Conservation (phyloP, 371 early-diverging fungal species). For the Mortierella sp. region DNA sequence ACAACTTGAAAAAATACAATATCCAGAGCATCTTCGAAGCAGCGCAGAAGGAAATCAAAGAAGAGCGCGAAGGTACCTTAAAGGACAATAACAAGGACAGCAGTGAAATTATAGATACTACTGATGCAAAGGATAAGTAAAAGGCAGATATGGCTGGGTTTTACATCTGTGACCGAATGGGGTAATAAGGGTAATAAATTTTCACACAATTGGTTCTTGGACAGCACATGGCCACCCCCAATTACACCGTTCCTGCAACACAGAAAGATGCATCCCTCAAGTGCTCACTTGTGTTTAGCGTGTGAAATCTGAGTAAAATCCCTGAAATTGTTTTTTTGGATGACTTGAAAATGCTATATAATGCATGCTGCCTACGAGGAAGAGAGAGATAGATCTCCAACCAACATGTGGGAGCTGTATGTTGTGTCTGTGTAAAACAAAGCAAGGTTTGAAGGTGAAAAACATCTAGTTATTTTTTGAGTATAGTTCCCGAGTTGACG, state of each 20-base stretch:
- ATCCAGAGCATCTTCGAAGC: constrained; percentile 68
- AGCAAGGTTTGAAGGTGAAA: not conserved
- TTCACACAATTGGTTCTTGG: not conserved
- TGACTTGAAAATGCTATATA: too few relatives aligned
- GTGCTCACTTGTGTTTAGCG: too few relatives aligned
- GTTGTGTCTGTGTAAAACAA: not conserved
- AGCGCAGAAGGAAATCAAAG: not conserved
- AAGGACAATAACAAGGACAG: not conserved
- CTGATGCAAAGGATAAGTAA: not conserved
- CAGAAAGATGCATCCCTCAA: too few relatives aligned
- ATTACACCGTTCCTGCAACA: not conserved
- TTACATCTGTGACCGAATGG: not conserved
- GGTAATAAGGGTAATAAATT: not conserved
- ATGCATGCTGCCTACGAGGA: too few relatives aligned
- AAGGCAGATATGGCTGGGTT: not conserved
- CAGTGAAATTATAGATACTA: too few relatives aligned
- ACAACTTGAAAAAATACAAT: constrained; percentile 75
- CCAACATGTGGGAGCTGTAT: too few relatives aligned
- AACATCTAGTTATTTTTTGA: not conserved
- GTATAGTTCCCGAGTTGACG: not conserved
- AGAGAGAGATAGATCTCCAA: too few relatives aligned
- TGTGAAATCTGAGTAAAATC: too few relatives aligned
- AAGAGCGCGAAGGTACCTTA: not conserved
- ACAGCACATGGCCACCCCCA: not conserved
- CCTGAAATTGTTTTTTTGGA: too few relatives aligned